Percentiles rank a stretch among this genome's conserved stretches.
These are phyloP conservation scores for Bromus sterilis DNA, from an alignment of 176 grass and related monocot species.

Conservation along the genomic window DNA sequence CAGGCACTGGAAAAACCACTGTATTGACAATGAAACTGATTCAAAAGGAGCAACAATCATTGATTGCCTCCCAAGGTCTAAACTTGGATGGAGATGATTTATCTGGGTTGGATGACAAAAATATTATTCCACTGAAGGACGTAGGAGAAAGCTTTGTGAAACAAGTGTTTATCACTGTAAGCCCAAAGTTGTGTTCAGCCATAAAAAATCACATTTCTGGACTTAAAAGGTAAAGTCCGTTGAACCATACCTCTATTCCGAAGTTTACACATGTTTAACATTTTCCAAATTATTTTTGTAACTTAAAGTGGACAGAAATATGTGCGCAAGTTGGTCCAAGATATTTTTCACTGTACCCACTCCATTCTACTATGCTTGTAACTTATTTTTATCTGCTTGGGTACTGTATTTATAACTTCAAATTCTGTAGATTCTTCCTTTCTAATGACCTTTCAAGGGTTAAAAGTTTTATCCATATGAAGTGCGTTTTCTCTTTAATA, in stretches of 20 bases:
- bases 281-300: not conserved
- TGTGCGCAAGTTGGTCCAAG: not conserved
- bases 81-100: not conserved
- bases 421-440: not conserved
- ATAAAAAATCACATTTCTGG: conserved; percentile 56
- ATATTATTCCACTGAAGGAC: not conserved
- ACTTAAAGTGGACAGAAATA: not conserved
- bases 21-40: conserved; percentile 76
- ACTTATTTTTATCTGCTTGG: not conserved
- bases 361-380: not conserved
- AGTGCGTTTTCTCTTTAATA: not conserved
- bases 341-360: not conserved
- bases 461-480: not conserved
- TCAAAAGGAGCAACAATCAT: conserved; percentile 60
- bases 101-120: not conserved
- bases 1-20: conserved; percentile 93
- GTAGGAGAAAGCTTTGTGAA: conserved; percentile 25
- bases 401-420: not conserved
- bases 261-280: not conserved
- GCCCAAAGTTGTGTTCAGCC: conserved; percentile 76
- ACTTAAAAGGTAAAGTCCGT: conserved; percentile 45
- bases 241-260: not conserved
- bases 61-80: conserved; percentile 50
- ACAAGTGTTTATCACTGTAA: conserved; percentile 93
- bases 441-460: not conserved